Percentiles rank a stretch among this genome's conserved stretches.
These are phyloP conservation scores for Mycena alexandri DNA, from an alignment of 768 basidiomycete species.

Conservation along the genomic window DNA sequence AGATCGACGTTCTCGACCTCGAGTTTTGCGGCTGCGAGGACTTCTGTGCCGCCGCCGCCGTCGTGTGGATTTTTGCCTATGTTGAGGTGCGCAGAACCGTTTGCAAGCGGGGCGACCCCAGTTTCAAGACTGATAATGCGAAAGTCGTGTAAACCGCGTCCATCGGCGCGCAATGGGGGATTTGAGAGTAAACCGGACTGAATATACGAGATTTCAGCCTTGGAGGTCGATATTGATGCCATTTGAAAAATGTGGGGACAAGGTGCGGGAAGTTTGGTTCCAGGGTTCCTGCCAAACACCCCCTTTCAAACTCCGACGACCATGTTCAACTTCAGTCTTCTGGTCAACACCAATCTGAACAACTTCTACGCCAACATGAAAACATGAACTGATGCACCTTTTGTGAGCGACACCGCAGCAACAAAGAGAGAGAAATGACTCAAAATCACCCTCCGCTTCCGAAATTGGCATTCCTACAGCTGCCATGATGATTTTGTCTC, in stretches of 20 bases:
- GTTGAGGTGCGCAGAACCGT: slow-evolving; percentile 83
- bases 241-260: slow-evolving; percentile 35
- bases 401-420: no score
- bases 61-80: slow-evolving; percentile 72
- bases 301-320: no score
- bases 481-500: no score
- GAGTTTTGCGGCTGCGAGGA: slow-evolving; percentile 82
- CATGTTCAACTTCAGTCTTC: no score
- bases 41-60: slow-evolving; percentile 78
- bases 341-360: no score
- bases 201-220: slow-evolving; percentile 85
- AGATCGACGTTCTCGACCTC: slow-evolving; percentile 75
- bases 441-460: no score
- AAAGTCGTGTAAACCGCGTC: slow-evolving; percentile 75
- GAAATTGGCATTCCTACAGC: no score
- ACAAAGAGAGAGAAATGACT: no score
- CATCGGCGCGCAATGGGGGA: slow-evolving; percentile 81
- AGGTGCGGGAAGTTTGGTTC: no score
- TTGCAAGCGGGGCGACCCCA: slow-evolving; percentile 83
- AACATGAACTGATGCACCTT: no score
- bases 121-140: slow-evolving; percentile 81
- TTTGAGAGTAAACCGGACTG: slow-evolving; percentile 70
- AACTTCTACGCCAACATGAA: no score
- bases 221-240: slow-evolving; percentile 66
- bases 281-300: no score